These are phyloP conservation scores for Mrakia blollopis DNA, from an alignment of 768 basidiomycete species.

Conservation along the genomic window DNA sequence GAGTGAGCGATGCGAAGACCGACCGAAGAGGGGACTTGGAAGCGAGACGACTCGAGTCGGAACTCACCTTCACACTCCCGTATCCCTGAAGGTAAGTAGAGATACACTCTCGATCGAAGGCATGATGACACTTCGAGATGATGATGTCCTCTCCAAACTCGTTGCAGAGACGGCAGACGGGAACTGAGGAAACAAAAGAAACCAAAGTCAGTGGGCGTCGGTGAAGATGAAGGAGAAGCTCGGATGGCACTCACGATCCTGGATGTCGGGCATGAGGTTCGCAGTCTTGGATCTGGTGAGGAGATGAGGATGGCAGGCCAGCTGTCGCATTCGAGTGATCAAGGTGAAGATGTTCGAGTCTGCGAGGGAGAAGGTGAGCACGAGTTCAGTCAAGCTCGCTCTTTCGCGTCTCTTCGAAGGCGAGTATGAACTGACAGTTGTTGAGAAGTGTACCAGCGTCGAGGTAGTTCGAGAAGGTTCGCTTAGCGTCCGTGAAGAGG, in stretches of 20 bases:
- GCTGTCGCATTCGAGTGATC: conserved; percentile 91
- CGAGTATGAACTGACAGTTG: conserved; percentile 70
- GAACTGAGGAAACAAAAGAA: neutral
- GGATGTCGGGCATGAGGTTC: conserved; percentile 30
- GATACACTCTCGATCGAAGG: conserved; percentile 95
- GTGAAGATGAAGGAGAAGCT: neutral
- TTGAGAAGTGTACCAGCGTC: conserved; percentile 85
- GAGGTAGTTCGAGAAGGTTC: conserved; percentile 84
- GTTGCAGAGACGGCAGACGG: conserved; percentile 84
- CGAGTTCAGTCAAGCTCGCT: neutral
- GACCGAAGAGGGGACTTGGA: neutral
- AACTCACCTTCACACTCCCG: conserved; percentile 5
- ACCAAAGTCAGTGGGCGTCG: neutral
- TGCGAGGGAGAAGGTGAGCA: conserved; percentile 25
- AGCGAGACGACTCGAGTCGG: neutral
- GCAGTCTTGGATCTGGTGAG: conserved; percentile 30
- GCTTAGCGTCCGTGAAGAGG: conserved; percentile 84
- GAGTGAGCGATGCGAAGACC: neutral
- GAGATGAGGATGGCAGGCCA: conserved; percentile 64
- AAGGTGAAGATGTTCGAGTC: conserved; percentile 51
- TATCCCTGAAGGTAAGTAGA: conserved; percentile 66
- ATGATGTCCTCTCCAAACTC: conserved; percentile 97
- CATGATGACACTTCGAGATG: conserved; percentile 82
- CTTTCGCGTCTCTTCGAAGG: conserved; percentile 64
- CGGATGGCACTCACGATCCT: conserved; percentile 12